Evolutionary conservation across 345 rosid genomes (phyloP).

Genomic region (Aegle marmelos): DNA sequence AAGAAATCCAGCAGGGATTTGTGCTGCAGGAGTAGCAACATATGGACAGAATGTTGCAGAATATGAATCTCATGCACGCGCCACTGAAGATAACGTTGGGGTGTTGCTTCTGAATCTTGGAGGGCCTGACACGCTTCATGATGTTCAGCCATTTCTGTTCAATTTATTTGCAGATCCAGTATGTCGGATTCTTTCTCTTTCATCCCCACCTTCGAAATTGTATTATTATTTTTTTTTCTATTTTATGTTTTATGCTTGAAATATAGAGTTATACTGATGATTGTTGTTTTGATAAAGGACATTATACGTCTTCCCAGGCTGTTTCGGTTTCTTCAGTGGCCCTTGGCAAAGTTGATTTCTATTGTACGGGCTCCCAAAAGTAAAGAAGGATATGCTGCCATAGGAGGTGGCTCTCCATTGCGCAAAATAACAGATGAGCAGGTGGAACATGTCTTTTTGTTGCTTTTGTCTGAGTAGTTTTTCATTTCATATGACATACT

Average conservation of each 20-base stretch:
- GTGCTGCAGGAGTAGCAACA: constrained; percentile 36
- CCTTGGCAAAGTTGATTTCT: constrained; percentile 79
- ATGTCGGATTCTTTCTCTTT: constrained; percentile 8
- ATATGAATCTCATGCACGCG: constrained; percentile 27
- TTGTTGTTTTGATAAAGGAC: constrained; percentile 45
- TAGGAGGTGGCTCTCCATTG: constrained; percentile 93
- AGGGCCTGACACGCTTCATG: constrained; percentile 81
- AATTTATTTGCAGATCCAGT: constrained; percentile 97
- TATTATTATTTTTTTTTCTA: background rate
- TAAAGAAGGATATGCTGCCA: constrained; percentile 96
- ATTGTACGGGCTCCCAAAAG: constrained; percentile 83
- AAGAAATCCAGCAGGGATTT: constrained; percentile 38
- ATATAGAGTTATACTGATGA: background rate
- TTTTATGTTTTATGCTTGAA: background rate
- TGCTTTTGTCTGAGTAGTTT: background rate
- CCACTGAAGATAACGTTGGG: constrained; percentile 65
- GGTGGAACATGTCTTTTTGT: constrained; percentile 25
- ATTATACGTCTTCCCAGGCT: constrained; percentile 84
- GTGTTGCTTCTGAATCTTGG: constrained; percentile 87
- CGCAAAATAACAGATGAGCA: constrained; percentile 86
- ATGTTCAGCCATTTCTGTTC: constrained; percentile 84
- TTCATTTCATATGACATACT: background rate
- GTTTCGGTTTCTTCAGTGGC: constrained; percentile 77
- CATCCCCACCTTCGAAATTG: background rate
- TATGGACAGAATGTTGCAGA: constrained; percentile 27